Evolutionary conservation across 176 grass and related monocot genomes (phyloP).

Genomic region (Melocanna baccifera): DNA sequence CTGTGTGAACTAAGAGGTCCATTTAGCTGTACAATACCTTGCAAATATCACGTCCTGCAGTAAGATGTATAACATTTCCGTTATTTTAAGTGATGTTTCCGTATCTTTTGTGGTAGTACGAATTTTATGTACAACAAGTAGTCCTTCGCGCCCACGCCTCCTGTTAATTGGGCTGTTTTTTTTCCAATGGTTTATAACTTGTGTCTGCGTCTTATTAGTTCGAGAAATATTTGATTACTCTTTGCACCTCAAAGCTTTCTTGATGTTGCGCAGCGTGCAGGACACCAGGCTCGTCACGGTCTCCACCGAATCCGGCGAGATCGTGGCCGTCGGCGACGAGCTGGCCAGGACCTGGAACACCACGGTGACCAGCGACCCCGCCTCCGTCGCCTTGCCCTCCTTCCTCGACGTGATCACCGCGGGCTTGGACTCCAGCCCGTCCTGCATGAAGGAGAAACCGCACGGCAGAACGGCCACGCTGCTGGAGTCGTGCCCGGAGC

Average conservation of each 20-base stretch:
- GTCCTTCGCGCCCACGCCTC: background rate
- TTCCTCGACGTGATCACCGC: conserved; percentile 55
- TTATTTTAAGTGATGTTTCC: background rate
- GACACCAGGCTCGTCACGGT: conserved; percentile 37
- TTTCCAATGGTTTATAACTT: too few relatives aligned
- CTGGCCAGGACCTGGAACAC: conserved; percentile 58
- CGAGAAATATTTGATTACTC: background rate
- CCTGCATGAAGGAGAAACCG: conserved; percentile 63
- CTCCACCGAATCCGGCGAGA: conserved; percentile 36
- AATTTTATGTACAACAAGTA: background rate
- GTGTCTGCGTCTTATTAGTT: too few relatives aligned
- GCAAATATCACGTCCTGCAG: too few relatives aligned
- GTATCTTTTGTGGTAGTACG: background rate
- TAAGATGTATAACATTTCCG: background rate
- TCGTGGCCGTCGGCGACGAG: conserved; percentile 29
- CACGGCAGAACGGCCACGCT: conserved; percentile 55
- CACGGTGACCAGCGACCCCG: conserved; percentile 57
- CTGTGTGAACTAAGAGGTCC: background rate
- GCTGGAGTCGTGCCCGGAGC: conserved; percentile 52
- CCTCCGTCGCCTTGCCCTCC: background rate
- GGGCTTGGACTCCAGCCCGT: conserved; percentile 48
- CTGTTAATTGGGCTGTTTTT: background rate
- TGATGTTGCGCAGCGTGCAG: conserved; percentile 58
- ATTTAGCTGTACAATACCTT: background rate
- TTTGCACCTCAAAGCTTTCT: conserved; percentile 53